phyloP scores from a whole-genome alignment of 306 rosid species.

The Datisca glomerata region DNA sequence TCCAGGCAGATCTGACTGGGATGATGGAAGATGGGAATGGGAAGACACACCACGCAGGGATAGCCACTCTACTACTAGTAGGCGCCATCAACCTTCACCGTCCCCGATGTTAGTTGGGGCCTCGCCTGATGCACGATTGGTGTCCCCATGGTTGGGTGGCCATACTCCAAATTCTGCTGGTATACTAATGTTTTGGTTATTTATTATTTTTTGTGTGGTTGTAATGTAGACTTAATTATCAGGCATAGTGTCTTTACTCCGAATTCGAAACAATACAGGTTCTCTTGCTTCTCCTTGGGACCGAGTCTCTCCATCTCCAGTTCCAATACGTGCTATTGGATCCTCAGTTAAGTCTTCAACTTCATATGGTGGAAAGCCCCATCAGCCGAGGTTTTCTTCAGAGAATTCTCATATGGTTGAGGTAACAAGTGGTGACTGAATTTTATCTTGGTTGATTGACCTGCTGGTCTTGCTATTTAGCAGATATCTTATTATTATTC shows the following conservation, averaged over 20 bases:
- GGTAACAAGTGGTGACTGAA: slow-evolving; percentile 30
- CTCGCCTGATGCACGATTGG: slow-evolving; percentile 93
- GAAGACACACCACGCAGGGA: slow-evolving; percentile 82
- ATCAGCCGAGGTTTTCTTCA: slow-evolving; percentile 37
- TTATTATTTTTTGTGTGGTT: slow-evolving; percentile 4
- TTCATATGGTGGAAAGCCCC: slow-evolving; percentile 53
- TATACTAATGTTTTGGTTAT: slow-evolving; percentile 23
- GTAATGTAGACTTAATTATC: slow-evolving; percentile 10
- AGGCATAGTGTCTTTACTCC: too few relatives aligned
- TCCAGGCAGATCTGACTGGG: slow-evolving; percentile 95
- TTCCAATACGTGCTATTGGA: slow-evolving; percentile 91
- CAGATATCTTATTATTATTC: slow-evolving; percentile 7
- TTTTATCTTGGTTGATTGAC: too few relatives aligned
- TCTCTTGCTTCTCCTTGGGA: slow-evolving; percentile 85
- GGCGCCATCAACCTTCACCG: slow-evolving; percentile 75
- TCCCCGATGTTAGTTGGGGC: slow-evolving; percentile 90
- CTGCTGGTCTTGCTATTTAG: too few relatives aligned
- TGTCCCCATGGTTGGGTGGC: slow-evolving; percentile 92
- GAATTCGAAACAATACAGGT: slow-evolving; percentile 28
- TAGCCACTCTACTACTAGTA: slow-evolving; percentile 34
- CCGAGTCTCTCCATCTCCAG: slow-evolving; percentile 79
- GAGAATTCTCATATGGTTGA: slow-evolving; percentile 31
- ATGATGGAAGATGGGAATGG: slow-evolving; percentile 95
- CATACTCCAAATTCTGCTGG: slow-evolving; percentile 55
- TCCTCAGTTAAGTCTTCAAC: slow-evolving; percentile 53